These are phyloP conservation scores for Parsonsia alboflavescens DNA, from an alignment of 257 asterid genomes.

Conservation along the genomic window DNA sequence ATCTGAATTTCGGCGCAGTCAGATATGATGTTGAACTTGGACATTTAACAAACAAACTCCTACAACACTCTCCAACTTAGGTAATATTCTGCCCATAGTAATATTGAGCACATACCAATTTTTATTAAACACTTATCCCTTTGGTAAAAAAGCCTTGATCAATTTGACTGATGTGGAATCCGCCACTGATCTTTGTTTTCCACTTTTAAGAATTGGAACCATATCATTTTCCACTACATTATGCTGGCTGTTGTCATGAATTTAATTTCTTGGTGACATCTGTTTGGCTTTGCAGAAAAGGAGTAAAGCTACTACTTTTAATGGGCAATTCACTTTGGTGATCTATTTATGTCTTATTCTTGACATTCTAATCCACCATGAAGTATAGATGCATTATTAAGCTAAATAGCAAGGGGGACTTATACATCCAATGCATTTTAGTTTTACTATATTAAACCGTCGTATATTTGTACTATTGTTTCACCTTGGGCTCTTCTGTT, in stretches of 20 bases:
- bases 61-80: neutral
- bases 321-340: neutral
- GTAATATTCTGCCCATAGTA: conserved; percentile 8
- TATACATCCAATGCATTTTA: neutral
- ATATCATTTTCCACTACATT: conserved; percentile 17
- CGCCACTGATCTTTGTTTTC: neutral
- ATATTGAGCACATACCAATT: conserved; percentile 6
- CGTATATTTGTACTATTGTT: neutral
- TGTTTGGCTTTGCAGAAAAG: neutral
- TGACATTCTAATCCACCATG: neutral
- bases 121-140: no score
- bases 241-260: conserved; percentile 1
- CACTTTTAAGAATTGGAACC: conserved; percentile 12
- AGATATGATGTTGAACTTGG: neutral
- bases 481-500: neutral
- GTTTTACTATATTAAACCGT: neutral
- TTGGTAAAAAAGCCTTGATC: no score
- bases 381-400: neutral
- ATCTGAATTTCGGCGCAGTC: neutral
- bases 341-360: neutral
- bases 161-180: neutral
- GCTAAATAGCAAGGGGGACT: neutral
- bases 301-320: neutral
- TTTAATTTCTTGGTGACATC: neutral
- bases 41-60: neutral